Conservation (phyloP, 352 stramenopile genomes). For the Phytophthora sp. region DNA sequence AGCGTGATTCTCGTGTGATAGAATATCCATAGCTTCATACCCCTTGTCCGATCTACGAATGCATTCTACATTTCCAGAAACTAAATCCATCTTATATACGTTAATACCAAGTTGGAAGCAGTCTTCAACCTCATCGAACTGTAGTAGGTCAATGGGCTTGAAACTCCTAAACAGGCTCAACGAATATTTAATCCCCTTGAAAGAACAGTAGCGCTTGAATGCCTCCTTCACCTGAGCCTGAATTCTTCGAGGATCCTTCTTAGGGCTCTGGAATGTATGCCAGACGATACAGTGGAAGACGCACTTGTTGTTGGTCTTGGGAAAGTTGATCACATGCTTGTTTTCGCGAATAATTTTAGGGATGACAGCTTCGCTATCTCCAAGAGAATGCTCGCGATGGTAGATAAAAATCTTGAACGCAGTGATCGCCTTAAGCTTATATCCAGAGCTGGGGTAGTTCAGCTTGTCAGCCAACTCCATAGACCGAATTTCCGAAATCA, state of each 20-base stretch:
- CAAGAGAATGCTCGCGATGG: neutral
- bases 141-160: conserved; percentile 10
- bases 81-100: conserved; percentile 1
- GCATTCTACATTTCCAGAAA: neutral
- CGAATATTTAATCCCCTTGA: conserved; percentile 1
- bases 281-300: conserved; percentile 11
- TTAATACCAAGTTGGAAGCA: conserved; percentile 14
- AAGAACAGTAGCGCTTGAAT: conserved; percentile 7
- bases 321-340: conserved; percentile 14
- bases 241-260: conserved; percentile 11
- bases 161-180: neutral
- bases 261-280: neutral
- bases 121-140: conserved; percentile 7
- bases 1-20: too few species aligned
- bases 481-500: too few species aligned
- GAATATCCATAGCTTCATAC: conserved; percentile 1
- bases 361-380: neutral
- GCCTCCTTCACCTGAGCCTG: conserved; percentile 6
- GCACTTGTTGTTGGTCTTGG: conserved; percentile 15
- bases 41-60: neutral
- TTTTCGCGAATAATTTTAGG: conserved; percentile 7
- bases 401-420: neutral
- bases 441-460: neutral
- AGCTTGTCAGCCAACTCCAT: neutral
- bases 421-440: neutral